Percentiles rank a stretch among this genome's conserved stretches.
Conservation (phyloP, 345 rosid genomes). For the Melaleuca quinquenervia region DNA sequence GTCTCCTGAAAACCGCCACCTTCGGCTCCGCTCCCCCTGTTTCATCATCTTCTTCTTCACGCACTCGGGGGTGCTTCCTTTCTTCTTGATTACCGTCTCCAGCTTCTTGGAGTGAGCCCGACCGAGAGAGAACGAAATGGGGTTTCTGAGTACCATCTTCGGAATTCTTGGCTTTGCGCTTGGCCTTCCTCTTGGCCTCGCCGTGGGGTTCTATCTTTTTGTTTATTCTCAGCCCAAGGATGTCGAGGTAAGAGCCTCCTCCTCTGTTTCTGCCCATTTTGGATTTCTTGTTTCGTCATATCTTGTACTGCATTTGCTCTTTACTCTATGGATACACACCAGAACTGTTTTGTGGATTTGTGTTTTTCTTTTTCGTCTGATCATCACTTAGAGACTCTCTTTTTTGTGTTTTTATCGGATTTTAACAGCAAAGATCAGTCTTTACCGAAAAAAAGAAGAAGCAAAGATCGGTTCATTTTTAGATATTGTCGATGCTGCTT, state of each 20-base stretch:
- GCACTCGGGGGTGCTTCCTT: neutral
- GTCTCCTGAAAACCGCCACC: neutral
- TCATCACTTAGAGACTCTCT: neutral
- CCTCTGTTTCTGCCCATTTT: neutral
- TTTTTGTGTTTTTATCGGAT: neutral
- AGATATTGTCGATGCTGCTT: neutral
- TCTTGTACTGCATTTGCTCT: neutral
- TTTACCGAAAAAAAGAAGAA: neutral
- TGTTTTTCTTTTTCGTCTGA: neutral
- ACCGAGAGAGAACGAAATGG: neutral
- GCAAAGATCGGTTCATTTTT: too few relatives aligned
- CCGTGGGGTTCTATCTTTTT: conserved; percentile 3
- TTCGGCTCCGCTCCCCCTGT: neutral
- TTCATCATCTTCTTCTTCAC: neutral
- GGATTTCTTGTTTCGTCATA: neutral
- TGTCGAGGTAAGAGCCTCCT: neutral
- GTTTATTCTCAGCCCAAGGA: neutral
- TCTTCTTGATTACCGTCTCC: neutral
- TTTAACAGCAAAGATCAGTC: neutral
- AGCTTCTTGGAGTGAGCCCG: neutral
- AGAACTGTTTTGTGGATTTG: neutral
- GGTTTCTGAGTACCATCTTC: neutral
- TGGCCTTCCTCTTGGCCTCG: conserved; percentile 3
- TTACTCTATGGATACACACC: neutral
- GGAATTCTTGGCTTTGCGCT: conserved; percentile 5